Conservation (phyloP, 331 rosid genomes). For the Malus hybrid region DNA sequence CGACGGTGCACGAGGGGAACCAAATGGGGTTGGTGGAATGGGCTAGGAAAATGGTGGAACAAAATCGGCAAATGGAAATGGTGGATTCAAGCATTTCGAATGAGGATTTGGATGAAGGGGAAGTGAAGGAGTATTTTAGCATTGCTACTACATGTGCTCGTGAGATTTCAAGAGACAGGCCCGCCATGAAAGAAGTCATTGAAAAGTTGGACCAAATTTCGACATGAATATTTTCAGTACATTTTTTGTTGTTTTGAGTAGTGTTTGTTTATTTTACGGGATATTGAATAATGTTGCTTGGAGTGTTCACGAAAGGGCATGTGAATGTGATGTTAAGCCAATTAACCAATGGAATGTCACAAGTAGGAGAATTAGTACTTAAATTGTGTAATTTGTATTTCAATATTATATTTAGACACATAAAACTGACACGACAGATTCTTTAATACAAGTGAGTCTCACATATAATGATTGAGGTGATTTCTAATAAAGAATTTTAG, state of each 20-base stretch:
- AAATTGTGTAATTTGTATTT: no score
- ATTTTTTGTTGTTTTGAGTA: not conserved
- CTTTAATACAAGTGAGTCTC: not conserved
- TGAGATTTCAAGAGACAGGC: conserved; percentile 50
- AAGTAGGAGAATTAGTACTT: not conserved
- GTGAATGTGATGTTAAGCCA: not conserved
- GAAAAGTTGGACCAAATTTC: conserved; percentile 20
- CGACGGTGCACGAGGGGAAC: not conserved
- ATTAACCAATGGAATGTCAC: not conserved
- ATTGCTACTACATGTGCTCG: conserved; percentile 54
- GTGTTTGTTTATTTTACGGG: not conserved
- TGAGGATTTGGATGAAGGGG: conserved; percentile 32
- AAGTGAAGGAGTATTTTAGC: conserved; percentile 51
- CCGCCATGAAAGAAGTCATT: conserved; percentile 43
- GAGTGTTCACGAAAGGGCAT: not conserved
- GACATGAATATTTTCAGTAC: not conserved
- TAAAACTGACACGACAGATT: not conserved
- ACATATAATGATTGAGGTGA: no score
- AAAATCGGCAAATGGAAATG: conserved; percentile 37
- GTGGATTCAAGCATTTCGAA: conserved; percentile 43
- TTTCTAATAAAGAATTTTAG: no score
- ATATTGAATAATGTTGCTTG: not conserved
- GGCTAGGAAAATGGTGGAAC: conserved; percentile 54
- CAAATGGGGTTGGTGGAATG: conserved; percentile 62
- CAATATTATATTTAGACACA: not conserved